Percentiles rank a stretch among this genome's conserved stretches.
Evolutionary conservation across 164 flowering plant species (phyloP).

Genomic region (Cinnamomum chago): DNA sequence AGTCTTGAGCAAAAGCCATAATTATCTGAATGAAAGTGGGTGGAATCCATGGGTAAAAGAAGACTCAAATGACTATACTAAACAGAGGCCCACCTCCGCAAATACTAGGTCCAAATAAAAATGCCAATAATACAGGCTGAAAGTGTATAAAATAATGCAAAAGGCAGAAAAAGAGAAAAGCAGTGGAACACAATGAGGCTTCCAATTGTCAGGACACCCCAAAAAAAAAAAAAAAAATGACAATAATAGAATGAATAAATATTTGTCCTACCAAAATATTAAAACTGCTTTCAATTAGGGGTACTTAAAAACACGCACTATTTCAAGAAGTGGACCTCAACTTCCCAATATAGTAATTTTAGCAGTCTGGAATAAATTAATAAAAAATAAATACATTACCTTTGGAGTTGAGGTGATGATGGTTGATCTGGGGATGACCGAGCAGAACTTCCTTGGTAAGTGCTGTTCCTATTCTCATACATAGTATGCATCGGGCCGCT

Average conservation of each 20-base stretch:
- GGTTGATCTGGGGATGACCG: conserved; percentile 78
- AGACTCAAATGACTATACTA: neutral
- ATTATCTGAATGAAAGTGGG: neutral
- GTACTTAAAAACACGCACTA: no score
- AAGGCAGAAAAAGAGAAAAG: neutral
- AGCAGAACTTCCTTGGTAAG: conserved; percentile 43
- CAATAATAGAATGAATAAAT: neutral
- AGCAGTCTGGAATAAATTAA: neutral
- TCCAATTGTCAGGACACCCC: neutral
- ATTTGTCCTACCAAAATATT: neutral
- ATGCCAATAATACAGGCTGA: neutral
- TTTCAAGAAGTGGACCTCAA: neutral
- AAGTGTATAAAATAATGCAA: neutral
- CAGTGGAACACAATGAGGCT: neutral
- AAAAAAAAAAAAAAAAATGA: no score
- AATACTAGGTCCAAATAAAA: neutral
- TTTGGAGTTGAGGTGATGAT: conserved; percentile 63
- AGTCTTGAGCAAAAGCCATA: neutral
- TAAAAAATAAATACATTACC: conserved; percentile 33
- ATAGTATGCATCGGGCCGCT: conserved; percentile 37
- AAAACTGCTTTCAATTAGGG: no score
- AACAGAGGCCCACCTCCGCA: neutral
- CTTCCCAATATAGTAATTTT: neutral
- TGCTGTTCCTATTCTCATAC: conserved; percentile 42
- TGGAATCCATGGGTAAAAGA: neutral